Evolutionary conservation across 768 basidiomycete species (phyloP).

Genomic region (Auriscalpium orientale): DNA sequence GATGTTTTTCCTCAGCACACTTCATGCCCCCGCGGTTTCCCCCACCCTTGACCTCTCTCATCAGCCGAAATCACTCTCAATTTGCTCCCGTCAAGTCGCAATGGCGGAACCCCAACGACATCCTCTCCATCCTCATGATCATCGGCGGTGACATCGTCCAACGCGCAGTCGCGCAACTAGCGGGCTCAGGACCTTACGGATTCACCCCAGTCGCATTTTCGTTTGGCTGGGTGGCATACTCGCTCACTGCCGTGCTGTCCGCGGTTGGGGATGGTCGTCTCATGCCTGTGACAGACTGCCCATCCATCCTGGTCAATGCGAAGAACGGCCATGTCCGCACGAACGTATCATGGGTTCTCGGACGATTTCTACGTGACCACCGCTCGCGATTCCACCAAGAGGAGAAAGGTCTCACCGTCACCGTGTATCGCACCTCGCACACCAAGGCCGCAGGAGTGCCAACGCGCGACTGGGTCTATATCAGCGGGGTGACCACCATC

Average conservation of each 20-base stretch:
- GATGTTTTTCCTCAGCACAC: no score
- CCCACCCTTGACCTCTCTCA: neutral
- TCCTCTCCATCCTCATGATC: conserved; percentile 22
- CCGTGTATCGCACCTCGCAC: conserved; percentile 15
- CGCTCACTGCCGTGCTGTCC: conserved; percentile 19
- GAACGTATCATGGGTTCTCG: conserved; percentile 23
- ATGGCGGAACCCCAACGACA: conserved; percentile 23
- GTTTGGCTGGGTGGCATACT: conserved; percentile 28
- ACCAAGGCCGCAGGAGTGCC: conserved; percentile 14
- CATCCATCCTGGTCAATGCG: conserved; percentile 17
- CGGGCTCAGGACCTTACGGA: conserved; percentile 8
- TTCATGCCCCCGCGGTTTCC: neutral
- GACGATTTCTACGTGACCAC: conserved; percentile 24
- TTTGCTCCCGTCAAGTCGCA: conserved; percentile 3
- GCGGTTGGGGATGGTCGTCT: conserved; percentile 21
- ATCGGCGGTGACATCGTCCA: conserved; percentile 28
- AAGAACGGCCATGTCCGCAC: conserved; percentile 19
- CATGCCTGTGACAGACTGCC: conserved; percentile 21
- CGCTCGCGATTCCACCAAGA: conserved; percentile 1
- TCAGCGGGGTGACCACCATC: conserved; percentile 19
- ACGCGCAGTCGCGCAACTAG: conserved; percentile 23
- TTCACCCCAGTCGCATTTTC: conserved; percentile 25
- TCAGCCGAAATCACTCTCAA: neutral
- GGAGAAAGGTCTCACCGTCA: conserved; percentile 15
- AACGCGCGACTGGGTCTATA: conserved; percentile 23